Base-by-base conservation (phyloP, 352 stramenopile species). In the Phytophthora crassamura region DNA sequence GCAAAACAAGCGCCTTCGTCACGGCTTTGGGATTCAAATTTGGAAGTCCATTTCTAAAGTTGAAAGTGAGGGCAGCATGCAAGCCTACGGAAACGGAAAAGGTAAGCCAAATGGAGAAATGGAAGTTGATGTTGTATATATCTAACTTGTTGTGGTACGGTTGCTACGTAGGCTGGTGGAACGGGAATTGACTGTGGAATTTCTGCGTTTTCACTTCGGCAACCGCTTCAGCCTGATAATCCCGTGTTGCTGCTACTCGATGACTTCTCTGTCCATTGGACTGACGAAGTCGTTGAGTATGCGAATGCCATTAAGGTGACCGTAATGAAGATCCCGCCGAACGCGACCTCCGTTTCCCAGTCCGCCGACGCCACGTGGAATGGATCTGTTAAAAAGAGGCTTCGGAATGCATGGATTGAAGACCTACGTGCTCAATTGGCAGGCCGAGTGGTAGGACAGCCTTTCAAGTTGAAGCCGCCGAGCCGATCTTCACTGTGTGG, bases 301-400 rank as follows among this genome's bases (percentile, higher is more conserved):
- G 60, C 41, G 1, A 46, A 39, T 2, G 28, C 7, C 11, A 38
- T 51, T n/a, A 68, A 68, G 32, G 60, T 68, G 14, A 32, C 49
- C 4, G 18, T 56, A 1, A 25, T 64, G 20, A 53, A 54, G 16
- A 28, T 64, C 4, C 42, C 55, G 3, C 41, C 59, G 2, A n/a
- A 41, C 11, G 51, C 50, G 25, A 67, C 59, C n/a, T 67, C 40
- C 20, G 42, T 60, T 9, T 60, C 39, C 18, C 49, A 67, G 33
- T 42, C 59, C 1, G 49, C 59, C 2, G 48, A 67, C 35, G 45
- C 53, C 4, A 34, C 39, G 5, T 67, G 49, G 59, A 67, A 61
- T 42, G 58, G 40, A 6, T 50, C 50, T 0, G 48, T 62, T n/a
- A 68, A 68, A n/a, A 40, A 11, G 11, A 7, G 35, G 16, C 36